These are phyloP conservation scores for Platanthera guangdongensis DNA, from an alignment of 106 monocot genomes.

Conservation along the genomic window DNA sequence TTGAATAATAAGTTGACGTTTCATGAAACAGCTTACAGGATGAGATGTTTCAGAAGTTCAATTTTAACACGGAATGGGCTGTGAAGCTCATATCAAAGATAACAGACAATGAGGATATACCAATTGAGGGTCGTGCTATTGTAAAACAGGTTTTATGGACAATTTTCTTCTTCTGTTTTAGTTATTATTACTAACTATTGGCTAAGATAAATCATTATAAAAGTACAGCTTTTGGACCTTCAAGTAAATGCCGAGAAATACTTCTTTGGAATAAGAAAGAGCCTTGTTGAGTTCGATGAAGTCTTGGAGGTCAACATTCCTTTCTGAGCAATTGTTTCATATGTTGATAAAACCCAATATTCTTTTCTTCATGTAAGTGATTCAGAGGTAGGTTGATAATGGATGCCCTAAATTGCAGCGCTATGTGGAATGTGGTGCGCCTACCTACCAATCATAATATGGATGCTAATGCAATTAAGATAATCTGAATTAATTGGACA, in stretches of 20 bases:
- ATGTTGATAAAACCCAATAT: slow-evolving; percentile 3
- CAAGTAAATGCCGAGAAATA: slow-evolving; percentile 96
- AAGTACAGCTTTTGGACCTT: slow-evolving; percentile 72
- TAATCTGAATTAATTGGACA: no score
- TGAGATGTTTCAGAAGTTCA: slow-evolving; percentile 99
- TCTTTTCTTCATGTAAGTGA: background rate
- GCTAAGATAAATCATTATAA: slow-evolving; percentile 7
- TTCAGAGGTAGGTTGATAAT: no score
- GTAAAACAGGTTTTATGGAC: slow-evolving; percentile 73
- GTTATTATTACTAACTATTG: background rate
- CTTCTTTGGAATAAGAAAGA: slow-evolving; percentile 91
- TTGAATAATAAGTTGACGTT: slow-evolving; percentile 1
- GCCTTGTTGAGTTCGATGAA: slow-evolving; percentile 99
- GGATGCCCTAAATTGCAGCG: no score
- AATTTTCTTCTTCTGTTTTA: slow-evolving; percentile 4
- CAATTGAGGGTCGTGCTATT: slow-evolving; percentile 77
- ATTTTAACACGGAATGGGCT: slow-evolving; percentile 99
- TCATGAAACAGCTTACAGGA: slow-evolving; percentile 73
- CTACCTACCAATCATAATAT: no score
- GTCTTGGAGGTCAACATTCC: slow-evolving; percentile 63
- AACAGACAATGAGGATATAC: slow-evolving; percentile 88
- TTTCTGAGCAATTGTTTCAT: background rate
- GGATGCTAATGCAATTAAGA: no score
- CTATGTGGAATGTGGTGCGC: no score
- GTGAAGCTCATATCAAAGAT: slow-evolving; percentile 93